Evolutionary conservation across 2,329 filamentous ascomycete genomes (phyloP).

Genomic region (Amesomyces nigricolor): DNA sequence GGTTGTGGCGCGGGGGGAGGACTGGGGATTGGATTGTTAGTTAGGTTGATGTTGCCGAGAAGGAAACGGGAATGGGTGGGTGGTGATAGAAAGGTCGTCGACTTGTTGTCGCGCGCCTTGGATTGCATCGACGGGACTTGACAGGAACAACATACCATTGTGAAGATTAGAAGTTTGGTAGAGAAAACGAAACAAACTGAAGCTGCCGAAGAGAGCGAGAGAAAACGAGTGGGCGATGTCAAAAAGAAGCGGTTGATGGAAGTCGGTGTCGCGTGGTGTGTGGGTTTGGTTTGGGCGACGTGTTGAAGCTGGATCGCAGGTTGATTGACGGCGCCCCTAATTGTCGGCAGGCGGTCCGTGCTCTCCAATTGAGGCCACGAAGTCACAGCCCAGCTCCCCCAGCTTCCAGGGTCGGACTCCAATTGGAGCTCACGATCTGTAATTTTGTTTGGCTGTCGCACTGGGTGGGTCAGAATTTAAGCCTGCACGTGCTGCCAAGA

Average conservation of each 20-base stretch:
- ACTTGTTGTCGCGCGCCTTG: not conserved
- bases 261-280: slow-evolving; percentile 21
- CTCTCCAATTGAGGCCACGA: slow-evolving; percentile 37
- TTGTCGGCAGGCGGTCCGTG: slow-evolving; percentile 32
- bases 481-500: not conserved
- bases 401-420: not conserved
- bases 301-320: slow-evolving; percentile 32
- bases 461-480: not conserved
- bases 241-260: slow-evolving; percentile 14
- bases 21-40: slow-evolving; percentile 34
- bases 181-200: slow-evolving; percentile 8
- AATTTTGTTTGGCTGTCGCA: slow-evolving; percentile 20
- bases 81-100: not conserved
- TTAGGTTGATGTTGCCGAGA: not conserved
- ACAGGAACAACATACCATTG: slow-evolving; percentile 18
- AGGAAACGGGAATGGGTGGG: not conserved
- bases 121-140: too few species aligned
- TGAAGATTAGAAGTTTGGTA: slow-evolving; percentile 16
- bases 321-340: slow-evolving; percentile 26
- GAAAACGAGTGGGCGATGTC: slow-evolving; percentile 17
- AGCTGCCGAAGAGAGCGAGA: slow-evolving; percentile 10
- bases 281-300: slow-evolving; percentile 30
- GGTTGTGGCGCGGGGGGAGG: slow-evolving; percentile 56
- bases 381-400: slow-evolving; percentile 17
- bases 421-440: not conserved